A percentile compares a stretch with the other conserved stretches of the same genome.
Evolutionary conservation across 2,329 filamentous ascomycete genomes (phyloP).

Genomic region (Colletotrichum incanum): DNA sequence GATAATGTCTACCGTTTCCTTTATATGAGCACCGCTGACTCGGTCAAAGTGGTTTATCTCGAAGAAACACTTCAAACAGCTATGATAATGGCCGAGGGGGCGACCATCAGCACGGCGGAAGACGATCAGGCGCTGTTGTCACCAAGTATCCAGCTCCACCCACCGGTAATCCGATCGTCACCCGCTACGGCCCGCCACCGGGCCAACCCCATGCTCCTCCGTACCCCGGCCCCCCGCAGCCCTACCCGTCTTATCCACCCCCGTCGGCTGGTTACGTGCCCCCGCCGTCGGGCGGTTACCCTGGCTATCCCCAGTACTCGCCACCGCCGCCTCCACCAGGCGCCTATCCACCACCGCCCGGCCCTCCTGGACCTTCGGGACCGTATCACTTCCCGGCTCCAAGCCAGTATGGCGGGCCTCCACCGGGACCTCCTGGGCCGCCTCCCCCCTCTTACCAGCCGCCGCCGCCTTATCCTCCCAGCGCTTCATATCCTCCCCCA

Average conservation of each 20-base stretch:
- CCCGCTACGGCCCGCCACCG: constrained; percentile 42
- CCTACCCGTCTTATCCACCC: constrained; percentile 35
- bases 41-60: constrained; percentile 29
- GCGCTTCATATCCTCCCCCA: constrained; percentile 24
- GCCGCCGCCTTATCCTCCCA: constrained; percentile 22
- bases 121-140: constrained; percentile 37
- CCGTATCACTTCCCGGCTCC: constrained; percentile 45
- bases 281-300: constrained; percentile 30
- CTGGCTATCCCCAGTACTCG: constrained; percentile 24
- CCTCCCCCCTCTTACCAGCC: constrained; percentile 42
- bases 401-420: constrained; percentile 50
- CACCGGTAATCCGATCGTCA: constrained; percentile 38
- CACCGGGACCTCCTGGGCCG: constrained; percentile 44
- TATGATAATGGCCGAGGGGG: constrained; percentile 25
- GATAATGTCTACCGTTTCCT: not conserved
- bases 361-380: constrained; percentile 17
- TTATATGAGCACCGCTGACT: constrained; percentile 13
- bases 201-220: constrained; percentile 38
- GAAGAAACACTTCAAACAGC: constrained; percentile 29
- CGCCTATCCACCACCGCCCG: constrained; percentile 29
- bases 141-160: constrained; percentile 41
- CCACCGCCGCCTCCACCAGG: constrained; percentile 31
- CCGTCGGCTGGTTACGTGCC: constrained; percentile 21
- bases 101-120: constrained; percentile 29
- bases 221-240: constrained; percentile 37